A percentile compares a stretch with the other conserved stretches of the same genome.
Evolutionary conservation across 1,284 basidiomycete genomes (phyloP).

Genomic region (Coniferiporia weirii): DNA sequence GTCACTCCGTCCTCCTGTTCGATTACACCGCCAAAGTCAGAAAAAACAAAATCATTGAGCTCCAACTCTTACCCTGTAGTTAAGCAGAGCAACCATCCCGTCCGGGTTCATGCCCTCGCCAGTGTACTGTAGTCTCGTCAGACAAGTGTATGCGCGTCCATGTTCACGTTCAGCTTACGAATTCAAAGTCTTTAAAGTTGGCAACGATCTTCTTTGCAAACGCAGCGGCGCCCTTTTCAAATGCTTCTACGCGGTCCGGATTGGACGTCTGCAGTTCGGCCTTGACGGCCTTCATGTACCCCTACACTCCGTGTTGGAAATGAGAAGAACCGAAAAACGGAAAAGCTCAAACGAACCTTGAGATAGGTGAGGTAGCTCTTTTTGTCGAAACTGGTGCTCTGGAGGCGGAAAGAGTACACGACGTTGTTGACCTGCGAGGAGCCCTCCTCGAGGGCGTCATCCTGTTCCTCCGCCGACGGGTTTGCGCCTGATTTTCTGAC

Average conservation of each 20-base stretch:
- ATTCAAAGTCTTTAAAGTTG: slow-evolving; percentile 91
- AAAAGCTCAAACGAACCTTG: slow-evolving; percentile 51
- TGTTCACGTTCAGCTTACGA: slow-evolving; percentile 38
- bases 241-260: slow-evolving; percentile 69
- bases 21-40: neutral
- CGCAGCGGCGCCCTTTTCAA: slow-evolving; percentile 78
- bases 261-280: slow-evolving; percentile 49
- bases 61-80: slow-evolving; percentile 57
- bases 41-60: neutral
- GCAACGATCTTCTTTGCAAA: slow-evolving; percentile 87
- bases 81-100: slow-evolving; percentile 87
- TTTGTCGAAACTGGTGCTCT: slow-evolving; percentile 85
- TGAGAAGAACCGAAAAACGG: neutral
- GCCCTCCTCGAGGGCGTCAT: slow-evolving; percentile 79
- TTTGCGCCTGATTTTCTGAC: slow-evolving; percentile 62
- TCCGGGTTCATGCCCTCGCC: slow-evolving; percentile 85
- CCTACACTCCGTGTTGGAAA: slow-evolving; percentile 29
- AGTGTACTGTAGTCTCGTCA: slow-evolving; percentile 51
- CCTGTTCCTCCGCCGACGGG: slow-evolving; percentile 85
- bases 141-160: neutral
- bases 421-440: slow-evolving; percentile 83
- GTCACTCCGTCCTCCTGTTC: slow-evolving; percentile 64
- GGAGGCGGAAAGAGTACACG: slow-evolving; percentile 89
- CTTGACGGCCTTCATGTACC: slow-evolving; percentile 83
- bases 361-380: slow-evolving; percentile 84